These are phyloP conservation scores for Incumbomyces delicatus DNA, from an alignment of 2,329 filamentous ascomycete species.

Conservation along the genomic window DNA sequence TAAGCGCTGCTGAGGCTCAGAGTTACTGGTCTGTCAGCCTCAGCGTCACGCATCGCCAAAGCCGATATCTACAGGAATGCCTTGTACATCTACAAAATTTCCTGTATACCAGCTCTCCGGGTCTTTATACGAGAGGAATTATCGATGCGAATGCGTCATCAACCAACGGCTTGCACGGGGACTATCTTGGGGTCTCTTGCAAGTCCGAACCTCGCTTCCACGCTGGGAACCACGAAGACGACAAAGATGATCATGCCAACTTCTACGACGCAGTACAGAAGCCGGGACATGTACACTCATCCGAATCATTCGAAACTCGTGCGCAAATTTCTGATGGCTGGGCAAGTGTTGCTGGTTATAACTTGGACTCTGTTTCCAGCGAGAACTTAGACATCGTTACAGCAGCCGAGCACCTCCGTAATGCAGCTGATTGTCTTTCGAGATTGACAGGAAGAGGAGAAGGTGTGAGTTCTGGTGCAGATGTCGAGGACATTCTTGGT, in stretches of 20 bases:
- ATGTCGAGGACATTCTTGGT: slow-evolving; percentile 90
- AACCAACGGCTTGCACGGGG: slow-evolving; percentile 6
- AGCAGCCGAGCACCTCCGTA: slow-evolving; percentile 78
- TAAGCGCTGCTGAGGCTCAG: slow-evolving; percentile 25
- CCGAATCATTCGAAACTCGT: neutral
- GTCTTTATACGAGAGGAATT: slow-evolving; percentile 35
- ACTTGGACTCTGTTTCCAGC: neutral
- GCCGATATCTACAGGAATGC: slow-evolving; percentile 68
- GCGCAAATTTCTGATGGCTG: neutral
- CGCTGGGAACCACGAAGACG: slow-evolving; percentile 16
- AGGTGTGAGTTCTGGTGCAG: slow-evolving; percentile 40
- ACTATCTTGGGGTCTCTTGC: slow-evolving; percentile 3
- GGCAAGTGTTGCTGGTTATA: neutral
- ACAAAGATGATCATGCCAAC: neutral
- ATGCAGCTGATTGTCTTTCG: slow-evolving; percentile 69
- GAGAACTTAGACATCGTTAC: slow-evolving; percentile 66
- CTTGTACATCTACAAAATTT: slow-evolving; percentile 64
- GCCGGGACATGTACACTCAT: no score
- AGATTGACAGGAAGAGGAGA: slow-evolving; percentile 81
- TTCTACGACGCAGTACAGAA: no score
- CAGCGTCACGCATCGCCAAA: slow-evolving; percentile 83
- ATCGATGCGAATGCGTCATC: neutral
- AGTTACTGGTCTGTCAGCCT: slow-evolving; percentile 63
- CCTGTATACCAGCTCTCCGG: slow-evolving; percentile 31
- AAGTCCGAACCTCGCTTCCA: neutral